These are phyloP conservation scores for Globisporangium middletonii DNA, from an alignment of 352 stramenopile genomes.

Conservation along the genomic window DNA sequence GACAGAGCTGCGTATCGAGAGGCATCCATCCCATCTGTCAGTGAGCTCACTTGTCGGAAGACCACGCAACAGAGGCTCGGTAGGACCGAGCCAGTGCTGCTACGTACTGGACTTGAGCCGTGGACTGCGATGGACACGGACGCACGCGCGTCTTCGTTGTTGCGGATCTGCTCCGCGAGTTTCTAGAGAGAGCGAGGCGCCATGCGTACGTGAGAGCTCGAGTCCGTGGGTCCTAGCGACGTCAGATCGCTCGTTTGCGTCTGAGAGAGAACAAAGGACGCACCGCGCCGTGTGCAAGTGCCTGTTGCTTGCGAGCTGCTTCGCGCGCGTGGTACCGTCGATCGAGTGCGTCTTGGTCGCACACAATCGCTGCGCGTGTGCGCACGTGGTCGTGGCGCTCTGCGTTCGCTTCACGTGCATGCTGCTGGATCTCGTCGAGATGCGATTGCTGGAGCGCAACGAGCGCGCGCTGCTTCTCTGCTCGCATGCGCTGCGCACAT, in stretches of 20 bases:
- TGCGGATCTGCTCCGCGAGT: slow-evolving; percentile 24
- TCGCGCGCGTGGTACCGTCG: slow-evolving; percentile 15
- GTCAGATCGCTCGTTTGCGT: no score
- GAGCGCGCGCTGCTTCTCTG: slow-evolving; percentile 19
- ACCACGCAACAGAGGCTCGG: not conserved
- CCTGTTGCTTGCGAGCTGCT: slow-evolving; percentile 14
- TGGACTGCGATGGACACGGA: slow-evolving; percentile 17
- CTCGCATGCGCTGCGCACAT: slow-evolving; percentile 5
- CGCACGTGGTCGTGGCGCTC: not conserved
- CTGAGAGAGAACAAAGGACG: not conserved
- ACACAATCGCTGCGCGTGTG: slow-evolving; percentile 3
- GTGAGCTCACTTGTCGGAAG: not conserved
- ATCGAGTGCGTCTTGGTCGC: slow-evolving; percentile 20
- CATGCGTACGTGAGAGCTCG: not conserved
- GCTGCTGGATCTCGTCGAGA: slow-evolving; percentile 25
- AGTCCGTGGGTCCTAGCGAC: no score
- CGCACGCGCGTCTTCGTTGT: slow-evolving; percentile 17
- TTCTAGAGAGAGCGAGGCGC: not conserved
- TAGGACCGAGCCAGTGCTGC: not conserved
- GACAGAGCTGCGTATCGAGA: slow-evolving; percentile 17
- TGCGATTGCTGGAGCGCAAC: slow-evolving; percentile 22
- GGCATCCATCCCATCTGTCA: not conserved
- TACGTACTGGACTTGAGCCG: slow-evolving; percentile 21
- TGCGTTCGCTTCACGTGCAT: slow-evolving; percentile 5
- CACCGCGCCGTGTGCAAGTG: slow-evolving; percentile 15